Conservation (phyloP, 805 yeast genomes). For the Ogataea siamensis region DNA sequence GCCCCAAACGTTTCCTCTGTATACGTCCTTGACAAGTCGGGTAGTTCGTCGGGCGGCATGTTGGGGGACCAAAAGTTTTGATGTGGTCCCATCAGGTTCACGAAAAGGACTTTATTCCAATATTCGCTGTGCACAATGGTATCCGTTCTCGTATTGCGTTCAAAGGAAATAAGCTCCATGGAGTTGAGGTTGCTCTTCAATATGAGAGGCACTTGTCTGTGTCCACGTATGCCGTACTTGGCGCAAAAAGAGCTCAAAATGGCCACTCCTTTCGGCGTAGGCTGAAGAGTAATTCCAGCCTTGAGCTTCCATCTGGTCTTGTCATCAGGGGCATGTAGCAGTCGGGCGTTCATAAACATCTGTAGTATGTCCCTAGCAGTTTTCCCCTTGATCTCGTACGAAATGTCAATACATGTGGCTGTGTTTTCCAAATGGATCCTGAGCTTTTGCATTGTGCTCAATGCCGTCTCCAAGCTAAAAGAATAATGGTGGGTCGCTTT, state of each 20-base stretch:
- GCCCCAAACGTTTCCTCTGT: constrained; percentile 6
- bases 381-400: constrained; percentile 50
- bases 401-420: constrained; percentile 50
- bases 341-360: constrained; percentile 56
- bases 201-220: constrained; percentile 25
- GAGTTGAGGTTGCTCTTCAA: constrained; percentile 61
- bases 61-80: constrained; percentile 72
- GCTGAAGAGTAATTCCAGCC: constrained; percentile 55
- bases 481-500: constrained; percentile 43
- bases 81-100: constrained; percentile 53
- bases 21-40: constrained; percentile 32
- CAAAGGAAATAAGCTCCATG: constrained; percentile 67
- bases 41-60: constrained; percentile 48
- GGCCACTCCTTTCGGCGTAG: constrained; percentile 89
- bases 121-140: constrained; percentile 58
- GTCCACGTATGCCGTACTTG: constrained; percentile 48
- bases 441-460: constrained; percentile 49
- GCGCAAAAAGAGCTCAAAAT: constrained; percentile 59
- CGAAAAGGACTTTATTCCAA: constrained; percentile 64
- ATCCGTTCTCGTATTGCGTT: constrained; percentile 59
- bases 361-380: constrained; percentile 47
- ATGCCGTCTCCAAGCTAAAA: constrained; percentile 53
- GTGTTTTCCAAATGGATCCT: constrained; percentile 46
- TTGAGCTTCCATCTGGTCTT: constrained; percentile 56
- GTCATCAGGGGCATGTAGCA: constrained; percentile 74